These are phyloP conservation scores for Acanthamoeba sp. DNA, from an alignment of 208 protist genomes.

Conservation along the genomic window DNA sequence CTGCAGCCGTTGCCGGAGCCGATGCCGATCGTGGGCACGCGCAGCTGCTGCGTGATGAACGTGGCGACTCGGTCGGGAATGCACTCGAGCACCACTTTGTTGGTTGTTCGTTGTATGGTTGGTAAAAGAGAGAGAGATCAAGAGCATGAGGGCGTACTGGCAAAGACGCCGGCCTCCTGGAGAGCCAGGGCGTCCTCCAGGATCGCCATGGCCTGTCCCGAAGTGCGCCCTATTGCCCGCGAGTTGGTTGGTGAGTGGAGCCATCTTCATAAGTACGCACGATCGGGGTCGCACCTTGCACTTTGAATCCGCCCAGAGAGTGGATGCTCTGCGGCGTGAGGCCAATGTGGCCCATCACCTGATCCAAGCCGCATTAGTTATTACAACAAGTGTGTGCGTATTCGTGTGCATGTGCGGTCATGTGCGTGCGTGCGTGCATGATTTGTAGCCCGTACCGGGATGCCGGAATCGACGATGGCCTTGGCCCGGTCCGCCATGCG, in stretches of 20 bases:
- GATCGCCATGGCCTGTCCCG: slow-evolving; percentile 71
- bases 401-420: no score
- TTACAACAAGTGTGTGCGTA: no score
- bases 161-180: slow-evolving; percentile 87
- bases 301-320: slow-evolving; percentile 87
- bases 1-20: slow-evolving; percentile 87
- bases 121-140: background rate
- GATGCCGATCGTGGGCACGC: slow-evolving; percentile 92
- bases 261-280: background rate
- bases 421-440: background rate
- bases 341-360: slow-evolving; percentile 91
- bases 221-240: slow-evolving; percentile 12
- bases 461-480: slow-evolving; percentile 78
- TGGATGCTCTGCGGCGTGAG: slow-evolving; percentile 90
- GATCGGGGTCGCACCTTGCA: slow-evolving; percentile 71
- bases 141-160: background rate
- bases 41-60: slow-evolving; percentile 86
- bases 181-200: slow-evolving; percentile 90
- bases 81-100: slow-evolving; percentile 89
- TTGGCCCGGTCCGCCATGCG: slow-evolving; percentile 74
- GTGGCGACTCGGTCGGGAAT: slow-evolving; percentile 86
- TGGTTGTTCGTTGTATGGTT: background rate
- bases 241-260: background rate
- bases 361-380: no score
- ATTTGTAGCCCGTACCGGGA: slow-evolving; percentile 13